Percentiles rank a stretch among this genome's conserved stretches.
Conservation (phyloP, 768 basidiomycete genomes). For the Tylopilus sp. region DNA sequence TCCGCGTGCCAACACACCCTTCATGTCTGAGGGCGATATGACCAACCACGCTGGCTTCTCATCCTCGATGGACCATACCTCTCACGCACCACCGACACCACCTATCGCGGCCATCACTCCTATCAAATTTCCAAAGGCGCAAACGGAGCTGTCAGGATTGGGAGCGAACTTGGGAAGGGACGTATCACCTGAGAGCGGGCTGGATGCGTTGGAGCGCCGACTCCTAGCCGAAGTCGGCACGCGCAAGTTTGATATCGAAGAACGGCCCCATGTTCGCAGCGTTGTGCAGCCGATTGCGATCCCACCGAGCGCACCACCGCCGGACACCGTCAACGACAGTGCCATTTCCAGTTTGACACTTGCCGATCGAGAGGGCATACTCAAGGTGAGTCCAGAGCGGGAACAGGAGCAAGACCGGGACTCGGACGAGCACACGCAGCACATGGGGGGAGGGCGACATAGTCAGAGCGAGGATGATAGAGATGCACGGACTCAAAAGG, state of each 20-base stretch:
- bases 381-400: constrained; percentile 12
- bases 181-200: constrained; percentile 44
- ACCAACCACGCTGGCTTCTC: constrained; percentile 4
- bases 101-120: constrained; percentile 43
- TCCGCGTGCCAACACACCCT: constrained; percentile 32
- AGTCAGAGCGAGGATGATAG: constrained; percentile 32
- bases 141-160: constrained; percentile 24
- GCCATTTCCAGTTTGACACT: constrained; percentile 48
- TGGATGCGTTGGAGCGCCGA: constrained; percentile 70
- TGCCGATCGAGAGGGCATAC: constrained; percentile 26
- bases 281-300: constrained; percentile 40
- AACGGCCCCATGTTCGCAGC: constrained; percentile 34
- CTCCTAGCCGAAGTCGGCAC: constrained; percentile 74
- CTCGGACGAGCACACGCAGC: constrained; percentile 32
- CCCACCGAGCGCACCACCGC: constrained; percentile 27
- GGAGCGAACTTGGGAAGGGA: constrained; percentile 21
- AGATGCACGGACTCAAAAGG: constrained; percentile 30
- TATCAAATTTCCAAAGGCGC: constrained; percentile 35
- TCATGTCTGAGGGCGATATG: constrained; percentile 16
- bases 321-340: constrained; percentile 37
- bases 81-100: constrained; percentile 46
- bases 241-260: constrained; percentile 36
- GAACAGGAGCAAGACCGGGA: constrained; percentile 31
- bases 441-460: constrained; percentile 20
- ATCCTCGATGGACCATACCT: constrained; percentile 14